Base-by-base conservation (phyloP, 1,139 yeast genomes). In the Yamadazyma taylorii region DNA sequence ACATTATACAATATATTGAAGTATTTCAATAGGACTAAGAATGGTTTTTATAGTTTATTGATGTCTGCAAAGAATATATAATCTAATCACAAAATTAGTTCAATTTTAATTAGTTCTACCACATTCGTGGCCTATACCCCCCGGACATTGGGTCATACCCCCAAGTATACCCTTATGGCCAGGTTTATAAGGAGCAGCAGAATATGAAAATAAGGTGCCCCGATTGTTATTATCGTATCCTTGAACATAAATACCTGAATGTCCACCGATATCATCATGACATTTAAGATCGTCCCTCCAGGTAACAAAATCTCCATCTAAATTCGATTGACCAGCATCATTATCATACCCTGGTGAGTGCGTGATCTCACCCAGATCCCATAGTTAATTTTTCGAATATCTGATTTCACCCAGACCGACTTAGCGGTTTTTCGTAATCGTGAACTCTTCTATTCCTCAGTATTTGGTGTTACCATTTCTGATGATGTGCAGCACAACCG, bases 131-230 rank as follows among this genome's bases (percentile, higher is more conserved):
- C 19, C 19, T 11, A 26, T 26, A 6, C 19, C 30, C 10, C 30
- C 19, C 14, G 30, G 30, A 13, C 30, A 26, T 9, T 9, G 8
- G 8, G 30, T 26, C 30, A 26, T 26, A 14, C 19, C 11, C 19
- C 5, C 16, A 5, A 26, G n/a, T 5, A 26, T 26, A 13, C 16
- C 16, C 14, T 26, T 14, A 6, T 26, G 14, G 16, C 30, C 19
- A 5, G 30, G 30, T 12, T 5, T 13, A 26, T 26, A 26, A 7
- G 17, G 30, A 26, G 30, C 30, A 26, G 30, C 30, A 13, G 30
- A 26, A 24, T 24, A 24, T 7, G 26, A 24, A 13, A 24, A 24
- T 24, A 24, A 24, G n/a, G 26, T 24, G n/a, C 26, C 26, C 26
- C n/a, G 26, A 11, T 6, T 11, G n/a, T 24, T 16, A 26, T 26